Base-by-base conservation (phyloP, 2,329 filamentous ascomycete species). In the Botrytis fragariae region DNA sequence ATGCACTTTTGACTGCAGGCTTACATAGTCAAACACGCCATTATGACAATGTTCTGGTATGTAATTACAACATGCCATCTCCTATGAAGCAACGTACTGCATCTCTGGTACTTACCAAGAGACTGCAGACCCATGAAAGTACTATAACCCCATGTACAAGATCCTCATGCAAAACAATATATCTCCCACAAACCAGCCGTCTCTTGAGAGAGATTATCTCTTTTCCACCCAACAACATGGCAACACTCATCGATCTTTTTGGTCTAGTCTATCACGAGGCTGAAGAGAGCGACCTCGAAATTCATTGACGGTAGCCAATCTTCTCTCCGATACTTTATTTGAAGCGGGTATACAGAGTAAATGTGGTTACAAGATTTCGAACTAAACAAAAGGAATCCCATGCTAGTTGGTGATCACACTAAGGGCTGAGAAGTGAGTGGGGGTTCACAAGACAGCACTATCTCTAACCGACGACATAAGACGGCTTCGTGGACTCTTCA, bases 331-430 rank as follows among this genome's bases (percentile, higher is more conserved):
- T 51, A 76, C 69, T 75, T 45, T 74, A 73, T 72, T 75, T 65
- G 73, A 76, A 64, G 76, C 76, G 74, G 73, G 67, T 76, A 76
- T 74, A 61, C 51, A 57, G 51, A 32, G 51, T 29, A 72, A 67
- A 51, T 67, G 45, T n/a, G 5, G 1, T 68, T 57, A 42, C 65
- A 68, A 68, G 48, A 68, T 68, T 51, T 57, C n/a, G 65, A 42
- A n/a, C 48, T 75, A 69, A 48, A 68, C 39, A 45, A 68, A 65
- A 57, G 69, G 54, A 73, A 67, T 72, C 37, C 20, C 63, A 65
- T 64, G 37, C 68, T 69, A 54, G 67, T n/a, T 71, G 54, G n/a
- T 68, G 65, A 72, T 64, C 57, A 72, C 64, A 54, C 35, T 51
- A 37, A 59, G 70, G 45, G 69, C 57, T 69, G 64, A 63, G 45